These are phyloP conservation scores for Sugiyamaella neomexicana DNA, from an alignment of 1,139 yeast genomes.

Conservation along the genomic window DNA sequence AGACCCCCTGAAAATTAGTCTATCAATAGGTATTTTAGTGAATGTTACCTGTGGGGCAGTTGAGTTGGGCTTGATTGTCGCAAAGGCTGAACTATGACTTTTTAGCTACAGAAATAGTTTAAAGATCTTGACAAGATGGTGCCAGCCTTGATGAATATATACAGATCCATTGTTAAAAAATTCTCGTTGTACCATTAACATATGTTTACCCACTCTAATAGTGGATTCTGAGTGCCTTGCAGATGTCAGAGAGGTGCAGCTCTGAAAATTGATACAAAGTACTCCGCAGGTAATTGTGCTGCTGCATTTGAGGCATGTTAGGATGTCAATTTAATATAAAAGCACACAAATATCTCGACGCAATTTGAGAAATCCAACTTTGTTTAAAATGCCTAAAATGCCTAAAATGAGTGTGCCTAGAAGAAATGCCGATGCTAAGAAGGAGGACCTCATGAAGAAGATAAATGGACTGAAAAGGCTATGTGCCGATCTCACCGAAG, in stretches of 20 bases:
- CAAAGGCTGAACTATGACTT: not conserved
- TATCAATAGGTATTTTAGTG: no score
- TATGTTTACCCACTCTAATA: not conserved
- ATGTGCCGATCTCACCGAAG: conserved; percentile 3
- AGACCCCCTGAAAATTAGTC: no score
- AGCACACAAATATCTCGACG: not conserved
- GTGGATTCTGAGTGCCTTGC: not conserved
- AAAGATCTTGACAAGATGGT: no score
- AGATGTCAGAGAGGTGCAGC: not conserved
- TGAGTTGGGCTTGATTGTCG: not conserved
- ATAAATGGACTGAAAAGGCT: not conserved
- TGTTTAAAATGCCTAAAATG: not conserved
- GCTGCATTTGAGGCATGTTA: not conserved
- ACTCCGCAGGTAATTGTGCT: not conserved
- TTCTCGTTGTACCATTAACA: no score
- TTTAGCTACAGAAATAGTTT: no score
- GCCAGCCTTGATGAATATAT: no score
- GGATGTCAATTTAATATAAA: not conserved
- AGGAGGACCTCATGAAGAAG: not conserved
- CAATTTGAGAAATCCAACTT: not conserved
- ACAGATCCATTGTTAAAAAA: no score
- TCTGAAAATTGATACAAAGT: not conserved
- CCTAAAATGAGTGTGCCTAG: not conserved
- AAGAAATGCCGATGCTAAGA: conserved; percentile 3
- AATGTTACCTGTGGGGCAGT: no score